Percentiles rank a stretch among this genome's conserved stretches.
Evolutionary conservation across 495 filamentous ascomycete genomes (phyloP).

Genomic region (Gamarada debralockiae): DNA sequence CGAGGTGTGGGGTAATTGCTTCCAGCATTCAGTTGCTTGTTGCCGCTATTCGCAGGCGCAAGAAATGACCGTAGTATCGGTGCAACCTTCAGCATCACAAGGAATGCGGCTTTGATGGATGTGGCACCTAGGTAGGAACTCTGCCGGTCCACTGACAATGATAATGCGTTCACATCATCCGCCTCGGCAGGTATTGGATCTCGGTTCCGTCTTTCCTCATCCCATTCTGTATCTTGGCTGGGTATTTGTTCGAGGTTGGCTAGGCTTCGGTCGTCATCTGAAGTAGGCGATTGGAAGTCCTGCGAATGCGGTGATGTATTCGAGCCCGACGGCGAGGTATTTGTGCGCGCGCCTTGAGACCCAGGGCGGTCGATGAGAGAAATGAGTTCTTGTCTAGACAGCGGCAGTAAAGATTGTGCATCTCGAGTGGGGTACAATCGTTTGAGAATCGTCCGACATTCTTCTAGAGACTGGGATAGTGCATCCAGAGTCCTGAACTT

Average conservation of each 20-base stretch:
- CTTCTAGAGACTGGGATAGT: conserved; percentile 52
- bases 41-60: conserved; percentile 35
- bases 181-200: conserved; percentile 64
- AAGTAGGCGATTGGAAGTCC: conserved; percentile 36
- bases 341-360: conserved; percentile 29
- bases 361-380: conserved; percentile 42
- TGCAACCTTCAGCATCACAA: conserved; percentile 75
- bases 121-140: conserved; percentile 80
- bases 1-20: conserved; percentile 43
- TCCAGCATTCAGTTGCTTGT: conserved; percentile 42
- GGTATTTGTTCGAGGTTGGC: conserved; percentile 51
- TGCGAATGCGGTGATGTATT: conserved; percentile 19
- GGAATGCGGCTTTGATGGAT: conserved; percentile 74
- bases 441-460: conserved; percentile 53
- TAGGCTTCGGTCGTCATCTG: conserved; percentile 43
- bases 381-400: conserved; percentile 49
- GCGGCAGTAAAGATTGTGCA: conserved; percentile 42
- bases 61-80: conserved; percentile 59
- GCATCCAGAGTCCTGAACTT: conserved; percentile 45
- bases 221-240: conserved; percentile 51
- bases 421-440: conserved; percentile 51
- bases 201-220: conserved; percentile 49
- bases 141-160: conserved; percentile 65
- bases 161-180: conserved; percentile 79
- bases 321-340: conserved; percentile 20